Evolutionary conservation across 2,329 filamentous ascomycete species (phyloP), one percentile per base, ranked within the genome.

Genomic region (Fonsecaea multimorphosa): DNA sequence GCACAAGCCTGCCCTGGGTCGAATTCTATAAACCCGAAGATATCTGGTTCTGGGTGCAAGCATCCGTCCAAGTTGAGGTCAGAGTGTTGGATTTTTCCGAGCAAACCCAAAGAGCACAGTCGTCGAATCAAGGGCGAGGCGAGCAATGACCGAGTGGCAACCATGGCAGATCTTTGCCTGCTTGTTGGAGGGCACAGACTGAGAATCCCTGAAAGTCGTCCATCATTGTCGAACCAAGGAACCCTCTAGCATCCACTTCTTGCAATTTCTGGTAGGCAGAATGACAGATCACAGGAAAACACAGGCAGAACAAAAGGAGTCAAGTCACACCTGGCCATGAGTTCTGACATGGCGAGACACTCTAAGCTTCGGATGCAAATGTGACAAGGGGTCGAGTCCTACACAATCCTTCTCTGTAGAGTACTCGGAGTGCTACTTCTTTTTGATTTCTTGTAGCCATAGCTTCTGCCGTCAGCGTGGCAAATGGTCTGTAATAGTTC

Each of bases 381-480:
- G 36, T 27, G 56, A 27, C 32, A 5, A 49, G 56, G 22, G 8
- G 31, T 2, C n/a, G 8, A 19, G 38, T n/a, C 19, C 11, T 16
- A 14, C 36, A 4, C 3, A 31, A 7, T 19, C 11, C n/a, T 29
- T 46, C 38, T 44, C 49, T 29, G 24, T 22, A 53, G 49, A 29
- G 16, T 27, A n/a, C 34, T 14, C 34, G 4, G 34, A 14, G 14
- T 11, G 14, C 14, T 14, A 38, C 1, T 3, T 1, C 46, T 5
- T 22, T 51, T 51, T 51, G 16, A 1, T 3, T 1, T 38, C 4
- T 14, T n/a, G 32, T 7, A 7, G 4, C 32, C 32, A n/a, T 40
- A 40, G 38, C n/a, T n/a, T 40, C 38, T 49, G 32, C 32, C 29
- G 58, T 62, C 58, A 59, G 58, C 59, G 59, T 58, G 58, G 59